Evolutionary conservation across 495 filamentous ascomycete species (phyloP), one percentile per base, ranked within the genome.

Genomic region (Trichocladium uniseriatum): DNA sequence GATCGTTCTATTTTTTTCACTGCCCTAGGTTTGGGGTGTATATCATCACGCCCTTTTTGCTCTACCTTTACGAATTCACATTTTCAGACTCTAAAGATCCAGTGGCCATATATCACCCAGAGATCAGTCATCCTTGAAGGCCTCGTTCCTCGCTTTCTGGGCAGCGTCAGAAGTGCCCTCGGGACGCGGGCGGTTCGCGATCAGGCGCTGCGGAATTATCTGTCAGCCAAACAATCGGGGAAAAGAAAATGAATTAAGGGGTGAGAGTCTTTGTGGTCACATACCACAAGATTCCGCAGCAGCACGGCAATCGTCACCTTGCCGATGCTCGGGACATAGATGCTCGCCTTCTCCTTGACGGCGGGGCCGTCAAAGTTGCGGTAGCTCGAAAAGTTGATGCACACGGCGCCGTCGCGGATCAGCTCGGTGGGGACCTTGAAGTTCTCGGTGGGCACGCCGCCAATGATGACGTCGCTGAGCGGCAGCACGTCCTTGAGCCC

Each of bases 301-400:
- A 98, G 68, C 14, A 97, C 81, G 10, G 90, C 84, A 63, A 97
- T 96, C 1, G 92, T 98, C 21, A 98, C 92, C 71, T 96, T 98
- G 45, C 92, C 92, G 58, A 94, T 94, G 2, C 89, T 90, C 6
- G 92, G 92, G 6, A 97, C 89, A 52, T 94, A 98, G 58, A 98
- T 90, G n/a, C 87, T 86, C 2, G 92, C 92, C 69, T 86, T 90
- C 60, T 94, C 84, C 69, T 92, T 95, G 38, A 98, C 79, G 44
- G 83, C 84, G 0, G 80, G 78, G 4, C 69, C 70, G 46, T 79
- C 82, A 66, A 98, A 98, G 69, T 98, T 98, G 76, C 89, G 89
- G 63, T 89, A 89, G 36, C 85, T 94, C 14, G 89, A 94, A 67
- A 98, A 96, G 67, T 98, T 98, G 66, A 98, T 86, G 70, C 92